Conservation (phyloP, 495 filamentous ascomycete species). For the Hypomontagnella submonticulosa region DNA sequence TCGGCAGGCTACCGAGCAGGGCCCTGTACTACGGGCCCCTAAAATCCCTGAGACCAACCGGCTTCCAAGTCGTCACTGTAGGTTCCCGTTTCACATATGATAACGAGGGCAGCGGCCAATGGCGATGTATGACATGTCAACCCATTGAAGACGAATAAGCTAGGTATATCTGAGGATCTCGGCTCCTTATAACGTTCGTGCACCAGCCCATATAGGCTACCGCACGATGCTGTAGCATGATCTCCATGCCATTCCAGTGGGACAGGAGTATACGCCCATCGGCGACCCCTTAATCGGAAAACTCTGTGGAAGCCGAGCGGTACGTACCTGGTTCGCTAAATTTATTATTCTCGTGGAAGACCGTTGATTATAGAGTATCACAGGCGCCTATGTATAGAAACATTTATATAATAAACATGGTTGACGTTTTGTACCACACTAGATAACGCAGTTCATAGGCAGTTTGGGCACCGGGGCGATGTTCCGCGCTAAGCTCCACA, state of each 20-base stretch:
- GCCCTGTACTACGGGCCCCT: constrained; percentile 19
- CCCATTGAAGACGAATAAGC: not conserved
- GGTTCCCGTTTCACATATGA: constrained; percentile 19
- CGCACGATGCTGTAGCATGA: constrained; percentile 30
- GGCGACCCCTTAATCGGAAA: constrained; percentile 12
- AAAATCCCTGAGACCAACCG: constrained; percentile 3
- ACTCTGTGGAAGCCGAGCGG: not conserved
- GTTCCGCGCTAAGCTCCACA: constrained; percentile 8
- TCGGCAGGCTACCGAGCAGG: constrained; percentile 29
- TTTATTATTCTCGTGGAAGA: constrained; percentile 14
- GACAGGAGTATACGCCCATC: constrained; percentile 9
- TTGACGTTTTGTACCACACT: constrained; percentile 14
- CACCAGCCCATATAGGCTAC: constrained; percentile 7
- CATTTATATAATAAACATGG: constrained; percentile 2
- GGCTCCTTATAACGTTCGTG: constrained; percentile 13
- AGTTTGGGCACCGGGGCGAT: constrained; percentile 5
- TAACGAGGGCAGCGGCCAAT: constrained; percentile 15
- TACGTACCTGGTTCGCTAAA: constrained; percentile 1
- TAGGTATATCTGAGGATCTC: constrained; percentile 12
- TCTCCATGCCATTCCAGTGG: constrained; percentile 24
- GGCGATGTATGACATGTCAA: constrained; percentile 23
- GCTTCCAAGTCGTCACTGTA: constrained; percentile 9
- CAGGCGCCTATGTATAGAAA: constrained; percentile 32
- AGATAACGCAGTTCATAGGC: constrained; percentile 15
- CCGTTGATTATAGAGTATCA: constrained; percentile 15